These are phyloP conservation scores for Coniochaeta ligniaria DNA, from an alignment of 2,329 filamentous ascomycete species.

Conservation along the genomic window DNA sequence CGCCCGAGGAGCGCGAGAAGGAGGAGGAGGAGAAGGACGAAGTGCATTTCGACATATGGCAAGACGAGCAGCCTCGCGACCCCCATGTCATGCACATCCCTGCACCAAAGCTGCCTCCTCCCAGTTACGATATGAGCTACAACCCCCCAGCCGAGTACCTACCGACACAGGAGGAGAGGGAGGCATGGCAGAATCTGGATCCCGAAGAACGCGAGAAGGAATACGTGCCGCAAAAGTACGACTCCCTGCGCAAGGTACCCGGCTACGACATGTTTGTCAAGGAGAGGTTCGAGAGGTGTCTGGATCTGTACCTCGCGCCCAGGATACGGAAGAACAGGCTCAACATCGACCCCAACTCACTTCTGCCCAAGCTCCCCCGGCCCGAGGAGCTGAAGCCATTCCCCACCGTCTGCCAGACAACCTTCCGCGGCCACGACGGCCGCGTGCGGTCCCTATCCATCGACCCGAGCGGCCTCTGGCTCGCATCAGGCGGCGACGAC, in stretches of 20 bases:
- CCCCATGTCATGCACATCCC: constrained; percentile 92
- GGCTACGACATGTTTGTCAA: constrained; percentile 88
- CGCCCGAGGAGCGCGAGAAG: constrained; percentile 58
- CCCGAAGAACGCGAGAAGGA: constrained; percentile 88
- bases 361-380: constrained; percentile 86
- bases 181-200: constrained; percentile 77
- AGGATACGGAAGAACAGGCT: constrained; percentile 87
- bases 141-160: constrained; percentile 94
- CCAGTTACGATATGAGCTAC: constrained; percentile 92
- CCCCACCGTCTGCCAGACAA: constrained; percentile 79
- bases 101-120: constrained; percentile 86
- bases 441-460: constrained; percentile 79
- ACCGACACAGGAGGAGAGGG: constrained; percentile 75
- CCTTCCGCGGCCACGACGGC: constrained; percentile 84
- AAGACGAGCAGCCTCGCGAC: constrained; percentile 75
- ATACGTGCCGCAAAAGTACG: constrained; percentile 76
- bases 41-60: constrained; percentile 85
- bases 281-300: constrained; percentile 89
- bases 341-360: constrained; percentile 90
- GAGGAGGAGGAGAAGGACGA: constrained; percentile 67
- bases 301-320: constrained; percentile 93
- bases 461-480: constrained; percentile 76
- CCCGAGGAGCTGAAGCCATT: constrained; percentile 93
- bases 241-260: constrained; percentile 82
- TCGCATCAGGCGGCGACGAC: constrained; percentile 92